These are phyloP conservation scores for Scedosporium dehoogii DNA, from an alignment of 2,329 filamentous ascomycete genomes.

Conservation along the genomic window DNA sequence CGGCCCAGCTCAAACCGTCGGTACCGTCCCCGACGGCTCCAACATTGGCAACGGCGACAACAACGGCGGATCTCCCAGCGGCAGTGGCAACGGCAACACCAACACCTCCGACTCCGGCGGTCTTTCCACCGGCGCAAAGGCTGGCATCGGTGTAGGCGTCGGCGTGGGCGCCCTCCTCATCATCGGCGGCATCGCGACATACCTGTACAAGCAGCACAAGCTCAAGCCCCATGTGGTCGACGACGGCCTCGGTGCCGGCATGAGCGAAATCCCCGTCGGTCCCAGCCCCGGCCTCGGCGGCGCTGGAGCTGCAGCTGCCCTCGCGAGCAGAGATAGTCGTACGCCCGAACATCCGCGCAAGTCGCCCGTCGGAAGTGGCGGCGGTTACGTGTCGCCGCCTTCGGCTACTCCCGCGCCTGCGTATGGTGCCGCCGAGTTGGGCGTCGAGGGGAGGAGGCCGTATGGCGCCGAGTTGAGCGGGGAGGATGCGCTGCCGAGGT, in stretches of 20 bases:
- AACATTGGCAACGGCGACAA: conserved; percentile 10
- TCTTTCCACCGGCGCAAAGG: conserved; percentile 31
- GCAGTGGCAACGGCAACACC: conserved; percentile 3
- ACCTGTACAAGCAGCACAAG: conserved; percentile 11
- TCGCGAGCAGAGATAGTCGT: conserved; percentile 10
- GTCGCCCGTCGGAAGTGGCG: conserved; percentile 4
- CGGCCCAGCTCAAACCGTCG: conserved; percentile 15
- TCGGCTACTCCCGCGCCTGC: conserved; percentile 8
- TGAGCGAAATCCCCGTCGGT: conserved; percentile 31
- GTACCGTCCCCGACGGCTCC: conserved; percentile 16
- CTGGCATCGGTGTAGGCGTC: conserved; percentile 30
- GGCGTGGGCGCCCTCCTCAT: conserved; percentile 25
- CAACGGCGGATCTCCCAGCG: conserved; percentile 5
- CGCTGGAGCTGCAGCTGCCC: conserved; percentile 8
- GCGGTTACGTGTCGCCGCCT: neutral
- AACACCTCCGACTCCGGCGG: conserved; percentile 14
- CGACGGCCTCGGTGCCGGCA: conserved; percentile 27
- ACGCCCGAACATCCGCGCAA: conserved; percentile 7
- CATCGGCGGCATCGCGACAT: conserved; percentile 8
- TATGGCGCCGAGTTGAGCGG: conserved; percentile 12
- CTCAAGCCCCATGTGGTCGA: conserved; percentile 17
- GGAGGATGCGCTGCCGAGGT: conserved; percentile 22
- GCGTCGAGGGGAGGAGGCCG: neutral
- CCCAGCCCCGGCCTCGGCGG: neutral
- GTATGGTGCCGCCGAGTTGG: neutral